Conservation (phyloP, 495 filamentous ascomycete species). For the Aspergillus indologenus region DNA sequence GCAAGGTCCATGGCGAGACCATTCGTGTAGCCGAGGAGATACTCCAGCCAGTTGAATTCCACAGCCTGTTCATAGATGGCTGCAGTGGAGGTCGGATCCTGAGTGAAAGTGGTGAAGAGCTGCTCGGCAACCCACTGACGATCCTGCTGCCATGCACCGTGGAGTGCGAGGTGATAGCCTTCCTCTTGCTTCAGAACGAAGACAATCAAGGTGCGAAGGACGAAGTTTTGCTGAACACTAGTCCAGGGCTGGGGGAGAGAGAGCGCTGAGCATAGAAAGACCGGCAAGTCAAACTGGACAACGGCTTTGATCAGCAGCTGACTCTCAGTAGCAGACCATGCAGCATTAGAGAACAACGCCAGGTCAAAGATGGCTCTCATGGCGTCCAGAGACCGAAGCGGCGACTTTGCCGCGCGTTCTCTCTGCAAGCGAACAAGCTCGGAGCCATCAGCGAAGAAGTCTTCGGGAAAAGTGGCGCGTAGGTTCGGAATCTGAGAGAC, state of each 20-base stretch:
- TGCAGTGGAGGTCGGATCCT: conserved; percentile 70
- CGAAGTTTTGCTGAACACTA: conserved; percentile 57
- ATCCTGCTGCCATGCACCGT: conserved; percentile 86
- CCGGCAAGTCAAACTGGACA: conserved; percentile 51
- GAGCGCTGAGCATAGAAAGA: conserved; percentile 78
- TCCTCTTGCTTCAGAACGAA: conserved; percentile 62
- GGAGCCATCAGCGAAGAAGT: conserved; percentile 71
- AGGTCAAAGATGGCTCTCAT: conserved; percentile 78
- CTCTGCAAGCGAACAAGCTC: conserved; percentile 68
- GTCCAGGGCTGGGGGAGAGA: conserved; percentile 66
- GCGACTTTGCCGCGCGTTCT: conserved; percentile 73
- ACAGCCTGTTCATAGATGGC: conserved; percentile 79
- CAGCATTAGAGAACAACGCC: conserved; percentile 61
- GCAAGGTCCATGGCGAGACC: conserved; percentile 87
- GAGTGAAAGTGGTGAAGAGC: conserved; percentile 73
- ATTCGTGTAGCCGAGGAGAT: conserved; percentile 68
- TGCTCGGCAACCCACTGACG: conserved; percentile 74
- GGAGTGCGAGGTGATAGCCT: conserved; percentile 78
- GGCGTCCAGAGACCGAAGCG: conserved; percentile 83
- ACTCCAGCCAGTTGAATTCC: conserved; percentile 77
- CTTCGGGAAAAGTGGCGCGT: conserved; percentile 68
- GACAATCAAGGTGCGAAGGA: conserved; percentile 58
- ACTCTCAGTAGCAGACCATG: conserved; percentile 63
- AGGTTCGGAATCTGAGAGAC: conserved; percentile 77
- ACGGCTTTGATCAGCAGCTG: conserved; percentile 54